These are phyloP conservation scores for Phellopilus nigrolimitatus DNA, from an alignment of 1,284 basidiomycete genomes.

Conservation along the genomic window DNA sequence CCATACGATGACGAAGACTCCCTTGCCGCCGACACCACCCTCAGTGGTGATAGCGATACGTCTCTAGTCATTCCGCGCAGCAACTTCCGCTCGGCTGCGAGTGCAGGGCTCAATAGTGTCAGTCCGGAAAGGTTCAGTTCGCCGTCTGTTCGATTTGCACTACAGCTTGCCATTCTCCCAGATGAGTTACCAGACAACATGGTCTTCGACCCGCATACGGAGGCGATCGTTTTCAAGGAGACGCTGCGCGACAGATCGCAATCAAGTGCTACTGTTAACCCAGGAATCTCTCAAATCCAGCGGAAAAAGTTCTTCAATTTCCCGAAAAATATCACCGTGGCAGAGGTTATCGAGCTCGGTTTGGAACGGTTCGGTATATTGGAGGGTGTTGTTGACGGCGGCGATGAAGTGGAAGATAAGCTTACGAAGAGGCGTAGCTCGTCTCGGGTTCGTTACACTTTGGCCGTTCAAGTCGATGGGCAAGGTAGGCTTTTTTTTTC, in stretches of 20 bases:
- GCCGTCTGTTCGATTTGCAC: slow-evolving; percentile 76
- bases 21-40: slow-evolving; percentile 13
- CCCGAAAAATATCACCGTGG: slow-evolving; percentile 92
- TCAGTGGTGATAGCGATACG: slow-evolving; percentile 21
- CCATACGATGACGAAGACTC: slow-evolving; percentile 26
- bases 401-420: slow-evolving; percentile 95
- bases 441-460: slow-evolving; percentile 74
- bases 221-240: slow-evolving; percentile 82
- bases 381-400: slow-evolving; percentile 95
- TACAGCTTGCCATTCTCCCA: slow-evolving; percentile 83
- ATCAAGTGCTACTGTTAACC: slow-evolving; percentile 39
- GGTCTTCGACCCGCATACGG: slow-evolving; percentile 87
- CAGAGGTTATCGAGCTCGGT: slow-evolving; percentile 91
- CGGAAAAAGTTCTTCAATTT: slow-evolving; percentile 79
- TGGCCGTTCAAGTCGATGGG: slow-evolving; percentile 56
- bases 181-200: slow-evolving; percentile 91
- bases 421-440: slow-evolving; percentile 74
- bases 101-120: slow-evolving; percentile 39
- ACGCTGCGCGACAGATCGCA: slow-evolving; percentile 52
- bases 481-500: slow-evolving; percentile 45
- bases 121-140: slow-evolving; percentile 72
- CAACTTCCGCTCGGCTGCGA: slow-evolving; percentile 44
- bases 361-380: slow-evolving; percentile 90
- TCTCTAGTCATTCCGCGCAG: slow-evolving; percentile 31
- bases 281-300: slow-evolving; percentile 53